These are phyloP conservation scores for Candida corydali DNA, from an alignment of 805 yeast species.

Conservation along the genomic window DNA sequence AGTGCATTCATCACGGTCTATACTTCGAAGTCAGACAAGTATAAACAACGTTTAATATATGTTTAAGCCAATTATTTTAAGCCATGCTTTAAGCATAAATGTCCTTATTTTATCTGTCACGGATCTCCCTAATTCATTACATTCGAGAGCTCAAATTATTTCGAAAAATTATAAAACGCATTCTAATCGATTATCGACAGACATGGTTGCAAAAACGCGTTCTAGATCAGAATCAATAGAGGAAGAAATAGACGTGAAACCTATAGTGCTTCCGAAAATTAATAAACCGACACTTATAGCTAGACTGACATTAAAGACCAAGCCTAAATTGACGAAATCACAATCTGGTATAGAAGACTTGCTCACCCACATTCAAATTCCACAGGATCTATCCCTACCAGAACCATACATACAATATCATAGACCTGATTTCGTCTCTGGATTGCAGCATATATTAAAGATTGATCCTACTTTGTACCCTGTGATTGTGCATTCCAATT, in stretches of 20 bases:
- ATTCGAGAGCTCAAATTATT: too few relatives aligned
- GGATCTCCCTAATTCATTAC: too few relatives aligned
- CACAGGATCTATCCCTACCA: conserved; percentile 21
- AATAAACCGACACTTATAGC: background rate
- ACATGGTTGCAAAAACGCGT: conserved; percentile 8
- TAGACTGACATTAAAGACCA: background rate
- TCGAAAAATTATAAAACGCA: too few relatives aligned
- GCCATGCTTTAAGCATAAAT: too few relatives aligned
- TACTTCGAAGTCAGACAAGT: too few relatives aligned
- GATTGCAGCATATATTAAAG: conserved; percentile 23
- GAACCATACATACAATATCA: conserved; percentile 25
- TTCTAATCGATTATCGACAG: background rate
- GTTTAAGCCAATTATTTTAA: too few relatives aligned
- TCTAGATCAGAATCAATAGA: conserved; percentile 5
- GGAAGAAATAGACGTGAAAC: background rate
- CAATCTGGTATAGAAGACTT: conserved; percentile 14
- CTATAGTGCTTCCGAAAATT: background rate
- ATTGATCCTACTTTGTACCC: conserved; percentile 34
- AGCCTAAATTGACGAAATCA: conserved; percentile 8
- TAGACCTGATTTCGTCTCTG: conserved; percentile 29
- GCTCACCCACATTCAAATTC: conserved; percentile 12
- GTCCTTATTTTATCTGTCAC: too few relatives aligned
- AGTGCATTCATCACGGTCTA: too few relatives aligned
- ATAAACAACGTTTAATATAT: too few relatives aligned
- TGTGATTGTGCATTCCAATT: conserved; percentile 25